Evolutionary conservation across 2,329 filamentous ascomycete genomes (phyloP), one percentile per base, ranked within the genome.

Genomic region (Juglanconis sp.): DNA sequence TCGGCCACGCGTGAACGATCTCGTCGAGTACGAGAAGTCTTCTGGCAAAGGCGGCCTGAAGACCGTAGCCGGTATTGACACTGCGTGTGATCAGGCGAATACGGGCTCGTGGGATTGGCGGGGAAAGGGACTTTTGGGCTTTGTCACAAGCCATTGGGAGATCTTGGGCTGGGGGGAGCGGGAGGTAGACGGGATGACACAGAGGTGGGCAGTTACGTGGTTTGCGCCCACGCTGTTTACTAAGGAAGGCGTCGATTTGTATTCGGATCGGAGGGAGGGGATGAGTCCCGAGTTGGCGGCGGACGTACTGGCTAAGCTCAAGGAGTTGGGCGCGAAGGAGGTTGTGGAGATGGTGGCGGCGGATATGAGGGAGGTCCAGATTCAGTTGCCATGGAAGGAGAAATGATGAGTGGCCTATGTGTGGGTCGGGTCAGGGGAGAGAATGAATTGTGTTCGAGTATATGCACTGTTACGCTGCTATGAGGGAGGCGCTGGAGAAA

Each of bases 211-310:
- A 1, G 90, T 96, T 13, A 96, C 90, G 4, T 94, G 88, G 81
- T 96, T 96, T 73, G 87, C 88, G 64, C 87, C 90, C 69, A 96
- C 90, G 31, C 66, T 93, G 49, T 96, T 96, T 67, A 95, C 91
- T 6, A 88, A 89, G 64, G 90, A 91, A 59, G 92, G 92, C 0
- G 69, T 96, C 35, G 92, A 96, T 74, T 74, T 96, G 9, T 95
- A 94, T 72, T 87, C 85, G 50, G 81, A 89, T 66, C 78, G 81
- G 15, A 80, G 75, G 55, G 82, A 81, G 63, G 89, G 89, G 0
- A 65, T 91, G 64, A 81, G 79, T 57, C 75, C 81, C 59, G 81
- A 77, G 69, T 84, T 86, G 56, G 79, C 87, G 44, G 75, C 73
- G 53, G 77, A 71, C 32, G 84, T 94, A 62, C 79, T 83, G 70